These are phyloP conservation scores for Bruguiera hainesii DNA, from an alignment of 441 rosid species.

Conservation along the genomic window DNA sequence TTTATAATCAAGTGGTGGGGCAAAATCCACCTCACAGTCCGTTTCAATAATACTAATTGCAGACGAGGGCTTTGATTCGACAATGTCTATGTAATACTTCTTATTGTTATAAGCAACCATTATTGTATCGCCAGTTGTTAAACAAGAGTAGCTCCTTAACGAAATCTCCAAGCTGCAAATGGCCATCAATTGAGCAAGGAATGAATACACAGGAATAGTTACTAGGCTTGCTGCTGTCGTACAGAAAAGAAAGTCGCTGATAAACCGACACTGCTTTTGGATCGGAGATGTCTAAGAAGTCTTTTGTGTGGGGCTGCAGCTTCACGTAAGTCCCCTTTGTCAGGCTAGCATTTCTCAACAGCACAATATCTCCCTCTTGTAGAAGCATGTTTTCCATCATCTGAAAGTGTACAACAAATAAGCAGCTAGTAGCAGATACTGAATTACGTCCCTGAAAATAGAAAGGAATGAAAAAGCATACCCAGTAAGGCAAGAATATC, in stretches of 20 bases:
- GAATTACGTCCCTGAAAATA: not conserved
- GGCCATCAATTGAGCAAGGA: not conserved
- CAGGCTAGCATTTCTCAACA: constrained; percentile 61
- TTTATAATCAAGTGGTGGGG: constrained; percentile 80
- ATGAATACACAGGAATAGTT: not conserved
- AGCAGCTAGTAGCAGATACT: not conserved
- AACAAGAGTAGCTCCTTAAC: constrained; percentile 81
- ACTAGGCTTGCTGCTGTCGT: not conserved
- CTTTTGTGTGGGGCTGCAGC: constrained; percentile 75
- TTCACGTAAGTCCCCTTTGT: constrained; percentile 75
- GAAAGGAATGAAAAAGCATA: constrained; percentile 14
- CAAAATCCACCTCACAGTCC: constrained; percentile 92
- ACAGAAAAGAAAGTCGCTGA: not conserved
- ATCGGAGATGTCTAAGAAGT: constrained; percentile 74
- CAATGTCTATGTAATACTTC: constrained; percentile 73
- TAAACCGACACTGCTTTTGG: constrained; percentile 76
- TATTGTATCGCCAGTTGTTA: constrained; percentile 83
- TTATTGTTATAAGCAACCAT: constrained; percentile 92
- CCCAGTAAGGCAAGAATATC: constrained; percentile 93
- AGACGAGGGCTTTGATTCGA: constrained; percentile 74
- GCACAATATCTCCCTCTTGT: constrained; percentile 72
- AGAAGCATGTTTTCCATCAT: constrained; percentile 87
- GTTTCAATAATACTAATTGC: constrained; percentile 88
- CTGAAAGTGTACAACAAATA: constrained; percentile 24
- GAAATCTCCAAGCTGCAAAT: constrained; percentile 77